These are phyloP conservation scores for Citrullus mucosospermus DNA, from an alignment of 306 rosid genomes.

Conservation along the genomic window DNA sequence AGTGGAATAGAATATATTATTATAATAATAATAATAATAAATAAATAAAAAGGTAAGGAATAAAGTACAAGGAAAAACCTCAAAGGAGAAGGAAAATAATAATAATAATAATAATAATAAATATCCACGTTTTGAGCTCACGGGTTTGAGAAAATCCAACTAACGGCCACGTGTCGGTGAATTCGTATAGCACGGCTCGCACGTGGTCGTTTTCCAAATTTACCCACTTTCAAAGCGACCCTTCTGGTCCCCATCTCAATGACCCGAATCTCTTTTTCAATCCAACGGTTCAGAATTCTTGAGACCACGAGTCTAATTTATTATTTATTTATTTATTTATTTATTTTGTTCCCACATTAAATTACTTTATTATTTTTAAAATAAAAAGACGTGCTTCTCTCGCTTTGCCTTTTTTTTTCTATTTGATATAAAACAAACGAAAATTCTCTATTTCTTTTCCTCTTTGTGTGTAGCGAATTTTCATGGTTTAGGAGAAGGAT, in stretches of 20 bases:
- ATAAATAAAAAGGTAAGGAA: background rate
- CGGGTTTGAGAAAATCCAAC: background rate
- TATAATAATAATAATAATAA: background rate
- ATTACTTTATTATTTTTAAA: background rate
- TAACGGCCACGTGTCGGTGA: background rate
- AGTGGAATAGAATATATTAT: background rate
- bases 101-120: no score
- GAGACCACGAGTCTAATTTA: background rate
- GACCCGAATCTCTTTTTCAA: conserved; percentile 10
- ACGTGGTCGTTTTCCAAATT: conserved; percentile 32
- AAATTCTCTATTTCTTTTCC: background rate
- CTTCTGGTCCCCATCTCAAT: conserved; percentile 13
- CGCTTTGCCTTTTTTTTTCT: background rate
- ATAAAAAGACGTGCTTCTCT: background rate
- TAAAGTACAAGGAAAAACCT: background rate
- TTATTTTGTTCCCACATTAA: background rate
- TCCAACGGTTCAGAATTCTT: conserved; percentile 22
- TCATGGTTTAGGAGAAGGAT: background rate
- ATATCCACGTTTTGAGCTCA: conserved; percentile 9
- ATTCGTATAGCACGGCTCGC: conserved; percentile 4
- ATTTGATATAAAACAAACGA: background rate
- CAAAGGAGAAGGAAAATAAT: background rate
- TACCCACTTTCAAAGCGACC: conserved; percentile 11
- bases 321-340: background rate
- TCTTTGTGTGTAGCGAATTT: background rate